A percentile compares a stretch with the other conserved stretches of the same genome.
Conservation (phyloP, 2,329 filamentous ascomycete species). For the Fusarium stilboides region DNA sequence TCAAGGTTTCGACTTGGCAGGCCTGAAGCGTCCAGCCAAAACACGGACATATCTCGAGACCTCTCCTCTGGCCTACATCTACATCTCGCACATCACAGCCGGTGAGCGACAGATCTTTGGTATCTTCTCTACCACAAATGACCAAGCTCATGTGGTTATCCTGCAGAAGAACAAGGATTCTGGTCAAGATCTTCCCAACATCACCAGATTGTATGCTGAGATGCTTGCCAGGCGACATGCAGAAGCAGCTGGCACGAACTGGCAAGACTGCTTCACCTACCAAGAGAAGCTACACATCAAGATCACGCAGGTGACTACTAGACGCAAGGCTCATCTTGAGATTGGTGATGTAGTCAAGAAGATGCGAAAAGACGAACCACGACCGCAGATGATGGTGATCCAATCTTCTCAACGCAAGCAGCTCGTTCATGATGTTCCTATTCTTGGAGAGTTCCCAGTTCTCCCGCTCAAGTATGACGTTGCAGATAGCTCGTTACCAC, state of each 20-base stretch:
- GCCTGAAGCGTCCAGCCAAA: slow-evolving; percentile 78
- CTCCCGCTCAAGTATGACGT: slow-evolving; percentile 86
- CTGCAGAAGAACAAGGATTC: slow-evolving; percentile 85
- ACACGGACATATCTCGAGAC: slow-evolving; percentile 80
- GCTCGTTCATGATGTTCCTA: slow-evolving; percentile 87
- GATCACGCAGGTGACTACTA: slow-evolving; percentile 88
- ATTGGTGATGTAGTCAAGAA: slow-evolving; percentile 91
- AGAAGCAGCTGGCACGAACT: slow-evolving; percentile 77
- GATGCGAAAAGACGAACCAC: slow-evolving; percentile 86
- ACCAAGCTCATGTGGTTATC: slow-evolving; percentile 89
- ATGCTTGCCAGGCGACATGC: slow-evolving; percentile 76
- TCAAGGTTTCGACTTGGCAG: slow-evolving; percentile 89
- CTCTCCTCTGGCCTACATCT: slow-evolving; percentile 85
- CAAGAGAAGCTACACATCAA: slow-evolving; percentile 90
- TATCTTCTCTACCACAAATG: slow-evolving; percentile 86
- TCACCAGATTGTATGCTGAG: slow-evolving; percentile 89
- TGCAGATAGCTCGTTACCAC: slow-evolving; percentile 88
- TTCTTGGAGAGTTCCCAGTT: slow-evolving; percentile 87
- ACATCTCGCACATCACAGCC: slow-evolving; percentile 91
- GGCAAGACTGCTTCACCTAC: slow-evolving; percentile 88
- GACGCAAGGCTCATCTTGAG: slow-evolving; percentile 89
- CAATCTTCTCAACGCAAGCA: slow-evolving; percentile 89
- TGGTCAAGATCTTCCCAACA: slow-evolving; percentile 87
- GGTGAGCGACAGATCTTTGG: slow-evolving; percentile 95
- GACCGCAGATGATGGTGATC: slow-evolving; percentile 86